Conservation (phyloP, 2,329 filamentous ascomycete species). For the Ceratocystis lukuohia region DNA sequence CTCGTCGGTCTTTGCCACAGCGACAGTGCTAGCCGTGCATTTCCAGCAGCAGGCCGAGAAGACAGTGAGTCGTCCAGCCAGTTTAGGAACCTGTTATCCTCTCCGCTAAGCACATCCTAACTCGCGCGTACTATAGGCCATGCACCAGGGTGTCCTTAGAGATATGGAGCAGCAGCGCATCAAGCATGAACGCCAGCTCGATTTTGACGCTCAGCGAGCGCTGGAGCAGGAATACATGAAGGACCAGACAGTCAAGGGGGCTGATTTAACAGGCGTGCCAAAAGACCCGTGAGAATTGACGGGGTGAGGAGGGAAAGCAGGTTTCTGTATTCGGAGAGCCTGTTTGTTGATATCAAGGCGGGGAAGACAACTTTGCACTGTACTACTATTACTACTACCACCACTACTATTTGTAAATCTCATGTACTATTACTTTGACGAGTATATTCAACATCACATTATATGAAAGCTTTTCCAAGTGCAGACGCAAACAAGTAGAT, state of each 20-base stretch:
- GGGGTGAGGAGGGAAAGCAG: neutral
- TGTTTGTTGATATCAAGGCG: neutral
- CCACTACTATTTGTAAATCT: neutral
- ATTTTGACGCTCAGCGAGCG: slow-evolving; percentile 81
- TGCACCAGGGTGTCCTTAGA: slow-evolving; percentile 88
- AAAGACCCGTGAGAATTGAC: neutral
- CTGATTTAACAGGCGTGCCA: slow-evolving; percentile 13
- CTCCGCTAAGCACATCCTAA: neutral
- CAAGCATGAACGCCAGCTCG: slow-evolving; percentile 79
- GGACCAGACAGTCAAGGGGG: slow-evolving; percentile 56
- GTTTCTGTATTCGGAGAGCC: neutral
- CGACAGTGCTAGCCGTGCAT: slow-evolving; percentile 76
- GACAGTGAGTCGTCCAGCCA: slow-evolving; percentile 43
- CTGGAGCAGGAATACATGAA: slow-evolving; percentile 85
- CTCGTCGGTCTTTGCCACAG: slow-evolving; percentile 61
- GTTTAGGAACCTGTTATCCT: neutral
- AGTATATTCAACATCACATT: neutral
- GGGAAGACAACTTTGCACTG: neutral
- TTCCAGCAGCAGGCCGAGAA: slow-evolving; percentile 76
- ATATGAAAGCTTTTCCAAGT: neutral
- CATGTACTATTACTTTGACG: slow-evolving; percentile 1
- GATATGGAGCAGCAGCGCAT: slow-evolving; percentile 89
- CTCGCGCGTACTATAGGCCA: slow-evolving; percentile 46
- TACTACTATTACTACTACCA: neutral
- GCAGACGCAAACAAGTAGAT: neutral